phyloP scores from a whole-genome alignment of 2,329 filamentous ascomycete genomes.

The Fusarium nygamai region DNA sequence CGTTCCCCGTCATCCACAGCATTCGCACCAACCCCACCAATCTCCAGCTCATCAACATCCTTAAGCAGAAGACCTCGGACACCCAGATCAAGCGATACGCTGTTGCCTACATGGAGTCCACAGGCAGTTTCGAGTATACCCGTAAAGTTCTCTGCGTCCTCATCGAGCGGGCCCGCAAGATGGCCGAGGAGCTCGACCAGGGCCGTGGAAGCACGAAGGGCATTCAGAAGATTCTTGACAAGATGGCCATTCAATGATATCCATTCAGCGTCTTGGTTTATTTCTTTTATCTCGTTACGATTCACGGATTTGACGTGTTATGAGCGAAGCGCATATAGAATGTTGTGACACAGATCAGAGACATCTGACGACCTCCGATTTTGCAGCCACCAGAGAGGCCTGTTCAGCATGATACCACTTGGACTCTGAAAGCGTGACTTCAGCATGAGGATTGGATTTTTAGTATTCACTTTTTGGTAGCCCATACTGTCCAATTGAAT shows the following conservation, averaged over 20 bases:
- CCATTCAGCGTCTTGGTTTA: background rate
- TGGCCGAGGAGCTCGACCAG: slow-evolving; percentile 73
- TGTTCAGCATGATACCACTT: slow-evolving; percentile 33
- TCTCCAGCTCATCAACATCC: slow-evolving; percentile 87
- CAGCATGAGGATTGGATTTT: slow-evolving; percentile 16
- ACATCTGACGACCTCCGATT: slow-evolving; percentile 14
- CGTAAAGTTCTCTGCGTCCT: slow-evolving; percentile 72
- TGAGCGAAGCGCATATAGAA: slow-evolving; percentile 41
- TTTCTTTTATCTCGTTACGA: slow-evolving; percentile 1
- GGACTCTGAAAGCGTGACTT: slow-evolving; percentile 3
- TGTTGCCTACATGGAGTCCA: slow-evolving; percentile 88
- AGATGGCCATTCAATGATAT: slow-evolving; percentile 58
- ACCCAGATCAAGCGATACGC: slow-evolving; percentile 92
- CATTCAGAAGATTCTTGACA: slow-evolving; percentile 74
- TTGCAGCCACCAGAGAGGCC: slow-evolving; percentile 13
- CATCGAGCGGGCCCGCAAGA: slow-evolving; percentile 68
- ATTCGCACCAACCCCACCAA: slow-evolving; percentile 81
- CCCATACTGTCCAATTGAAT: background rate
- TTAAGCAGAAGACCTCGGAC: slow-evolving; percentile 88
- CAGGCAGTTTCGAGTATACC: slow-evolving; percentile 90
- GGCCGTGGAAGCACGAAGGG: slow-evolving; percentile 65
- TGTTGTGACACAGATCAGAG: slow-evolving; percentile 34
- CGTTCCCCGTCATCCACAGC: slow-evolving; percentile 93
- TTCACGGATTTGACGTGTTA: slow-evolving; percentile 35
- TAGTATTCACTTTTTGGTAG: background rate